These are phyloP conservation scores for Pinus tabuliformis DNA, from an alignment of 75 land plant genomes.

Conservation along the genomic window DNA sequence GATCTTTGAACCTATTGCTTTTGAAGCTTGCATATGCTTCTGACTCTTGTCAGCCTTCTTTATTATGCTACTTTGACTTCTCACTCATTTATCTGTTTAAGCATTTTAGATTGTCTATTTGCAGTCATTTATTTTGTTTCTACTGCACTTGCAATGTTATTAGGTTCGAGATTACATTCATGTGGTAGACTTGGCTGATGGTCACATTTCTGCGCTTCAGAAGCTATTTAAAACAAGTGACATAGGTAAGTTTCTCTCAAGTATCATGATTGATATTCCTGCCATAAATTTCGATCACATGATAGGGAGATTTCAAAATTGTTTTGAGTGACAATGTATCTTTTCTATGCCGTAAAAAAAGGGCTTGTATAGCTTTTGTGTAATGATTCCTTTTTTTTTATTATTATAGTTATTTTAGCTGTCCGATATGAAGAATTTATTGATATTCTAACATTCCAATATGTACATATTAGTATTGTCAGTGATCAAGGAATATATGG, in stretches of 20 bases:
- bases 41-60: background rate
- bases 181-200: constrained; percentile 86
- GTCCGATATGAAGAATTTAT: no score
- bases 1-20: no score
- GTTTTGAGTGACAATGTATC: background rate
- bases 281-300: background rate
- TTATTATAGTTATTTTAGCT: background rate
- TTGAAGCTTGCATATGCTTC: background rate
- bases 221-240: constrained; percentile 50
- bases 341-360: background rate
- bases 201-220: constrained; percentile 70
- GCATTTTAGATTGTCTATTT: background rate
- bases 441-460: no score
- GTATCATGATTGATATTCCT: background rate
- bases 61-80: background rate
- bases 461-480: background rate
- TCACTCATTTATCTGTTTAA: background rate
- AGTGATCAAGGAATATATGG: no score
- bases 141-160: background rate
- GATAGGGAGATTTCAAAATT: background rate
- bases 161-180: constrained; percentile 93
- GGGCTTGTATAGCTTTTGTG: background rate
- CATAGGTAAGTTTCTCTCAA: constrained; percentile 28
- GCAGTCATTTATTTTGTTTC: background rate
- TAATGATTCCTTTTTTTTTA: background rate